These are phyloP conservation scores for Botryotinia convoluta DNA, from an alignment of 2,329 filamentous ascomycete genomes.

Conservation along the genomic window DNA sequence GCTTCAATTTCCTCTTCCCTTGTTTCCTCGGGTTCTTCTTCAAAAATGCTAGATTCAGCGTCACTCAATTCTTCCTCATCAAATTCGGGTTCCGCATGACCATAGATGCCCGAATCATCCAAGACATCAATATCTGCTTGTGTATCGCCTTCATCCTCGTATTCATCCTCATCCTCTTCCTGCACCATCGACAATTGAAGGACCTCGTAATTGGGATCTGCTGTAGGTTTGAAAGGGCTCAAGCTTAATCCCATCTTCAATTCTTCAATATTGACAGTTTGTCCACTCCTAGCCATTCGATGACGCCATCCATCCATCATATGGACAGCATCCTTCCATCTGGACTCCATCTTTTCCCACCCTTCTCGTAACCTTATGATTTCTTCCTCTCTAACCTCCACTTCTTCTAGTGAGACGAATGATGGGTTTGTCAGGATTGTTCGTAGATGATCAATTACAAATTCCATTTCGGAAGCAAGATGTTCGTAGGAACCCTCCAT, in stretches of 20 bases:
- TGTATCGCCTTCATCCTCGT: slow-evolving; percentile 35
- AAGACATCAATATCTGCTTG: slow-evolving; percentile 40
- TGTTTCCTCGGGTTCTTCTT: slow-evolving; percentile 45
- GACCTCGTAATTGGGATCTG: slow-evolving; percentile 47
- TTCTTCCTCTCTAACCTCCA: slow-evolving; percentile 87
- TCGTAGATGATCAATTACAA: slow-evolving; percentile 75
- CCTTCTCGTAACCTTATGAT: slow-evolving; percentile 78
- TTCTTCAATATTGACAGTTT: slow-evolving; percentile 67
- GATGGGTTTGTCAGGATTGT: slow-evolving; percentile 90
- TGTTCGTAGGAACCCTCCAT: slow-evolving; percentile 53
- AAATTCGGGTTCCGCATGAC: slow-evolving; percentile 31
- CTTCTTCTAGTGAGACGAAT: slow-evolving; percentile 92
- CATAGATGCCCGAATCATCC: slow-evolving; percentile 32
- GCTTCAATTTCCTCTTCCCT: slow-evolving; percentile 29
- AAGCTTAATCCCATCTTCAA: slow-evolving; percentile 65
- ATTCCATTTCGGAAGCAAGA: slow-evolving; percentile 70
- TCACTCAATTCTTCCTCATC: slow-evolving; percentile 29
- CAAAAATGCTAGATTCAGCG: slow-evolving; percentile 45
- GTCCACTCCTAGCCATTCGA: slow-evolving; percentile 69
- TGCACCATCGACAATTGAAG: slow-evolving; percentile 36
- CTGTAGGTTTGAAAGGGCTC: slow-evolving; percentile 55
- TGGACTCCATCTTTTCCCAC: slow-evolving; percentile 89
- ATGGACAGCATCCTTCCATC: slow-evolving; percentile 84
- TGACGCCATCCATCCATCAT: slow-evolving; percentile 92
- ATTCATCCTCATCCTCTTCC: slow-evolving; percentile 21